Base-by-base conservation (phyloP, 495 filamentous ascomycete genomes). In the Penicillium waksmanii region DNA sequence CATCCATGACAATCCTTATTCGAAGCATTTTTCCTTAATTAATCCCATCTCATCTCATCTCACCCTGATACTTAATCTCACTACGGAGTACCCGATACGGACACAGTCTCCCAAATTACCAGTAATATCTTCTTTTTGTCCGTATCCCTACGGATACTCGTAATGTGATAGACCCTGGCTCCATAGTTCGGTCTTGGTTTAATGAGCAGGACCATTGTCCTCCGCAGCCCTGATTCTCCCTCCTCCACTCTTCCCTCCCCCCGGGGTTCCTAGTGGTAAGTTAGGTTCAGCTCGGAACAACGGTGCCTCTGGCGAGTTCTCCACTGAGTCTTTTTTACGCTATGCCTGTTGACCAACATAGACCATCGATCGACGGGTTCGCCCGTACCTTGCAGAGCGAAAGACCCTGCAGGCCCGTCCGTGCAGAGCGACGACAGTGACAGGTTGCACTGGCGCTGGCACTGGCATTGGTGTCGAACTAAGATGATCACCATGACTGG, bases 341-440 rank as follows among this genome's bases (percentile, higher is more conserved):
- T 55, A 15, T 43, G 34, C 15, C 42, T 18, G 13, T 17, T 23
- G 17, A 31, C 13, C 42, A 49, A 19, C 25, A 27, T 55, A 9
- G 35, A 46, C 12, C 44, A 53, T 57, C 57, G 65, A 70, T 70
- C 62, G 60, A 70, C 67, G 62, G 65, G 67, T 70, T 68, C 65
- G 60, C 59, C 67, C 62, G 67, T 70, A 70, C 67, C 67, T 70
- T 70, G 67, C 67, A 70, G 62, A n/a, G 60, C 56, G 5, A 69
- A 54, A 63, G 60, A 67, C 65, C 61, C 65, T 70, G 67, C 67
- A 66, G 60, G 6, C 49, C 42, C 55, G 61, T 67, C 67, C 62
- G 67, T 67, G 67, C 65, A 65, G 65, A 58, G 10, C 27, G 27
- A 31, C 27, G 6, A 31, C 27, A 33, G 42, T 35, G 27, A 40